Base-by-base conservation (phyloP, 2,329 filamentous ascomycete genomes). In the Monilinia aucupariae region DNA sequence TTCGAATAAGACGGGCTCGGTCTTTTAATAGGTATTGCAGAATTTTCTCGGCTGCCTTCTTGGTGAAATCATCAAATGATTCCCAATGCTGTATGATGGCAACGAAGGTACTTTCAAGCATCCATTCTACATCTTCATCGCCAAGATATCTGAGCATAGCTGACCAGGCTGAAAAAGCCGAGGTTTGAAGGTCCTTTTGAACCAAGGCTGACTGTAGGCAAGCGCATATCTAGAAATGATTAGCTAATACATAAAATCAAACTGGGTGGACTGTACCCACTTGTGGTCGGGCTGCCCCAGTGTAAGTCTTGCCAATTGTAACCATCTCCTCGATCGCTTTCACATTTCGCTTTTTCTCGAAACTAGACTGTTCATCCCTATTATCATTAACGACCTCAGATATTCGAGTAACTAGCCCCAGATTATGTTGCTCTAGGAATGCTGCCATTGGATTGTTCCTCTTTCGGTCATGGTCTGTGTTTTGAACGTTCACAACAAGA, bases 281-380 rank as follows among this genome's bases (percentile, higher is more conserved):
- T 79, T 97, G 93, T 27, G 94, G 93, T 48, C 96, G 80, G 56
- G 91, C 94, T 69, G 88, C 86, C 65, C 86, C 87, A 39, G 92
- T 85, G 71, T 90, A 86, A 2, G 81, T 81, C 70, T 86, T 88
- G 51, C 90, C 89, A 55, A 96, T 79, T 61, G 80, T 85, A 56
- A 97, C 88, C 83, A 99, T 90, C 73, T 96, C 91, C 68, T 91
- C 89, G 72, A 99, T 88, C 6, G 91, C 92, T 67, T 85, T 84
- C 10, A 99, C 85, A 69, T 88, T 92, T 64, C 89, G 83, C 62
- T 84, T 85, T 70, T 92, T 91, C 72, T 97, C 92, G 71, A 73
- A 82, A 70, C 76, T 79, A 67, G 76, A 82, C 62, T 84, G 83
- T 64, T 82, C 80, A 25, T 80, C 79, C 78, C 41, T 76, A 20